These are phyloP conservation scores for Immersiella caudata DNA, from an alignment of 495 filamentous ascomycete genomes.

Conservation along the genomic window DNA sequence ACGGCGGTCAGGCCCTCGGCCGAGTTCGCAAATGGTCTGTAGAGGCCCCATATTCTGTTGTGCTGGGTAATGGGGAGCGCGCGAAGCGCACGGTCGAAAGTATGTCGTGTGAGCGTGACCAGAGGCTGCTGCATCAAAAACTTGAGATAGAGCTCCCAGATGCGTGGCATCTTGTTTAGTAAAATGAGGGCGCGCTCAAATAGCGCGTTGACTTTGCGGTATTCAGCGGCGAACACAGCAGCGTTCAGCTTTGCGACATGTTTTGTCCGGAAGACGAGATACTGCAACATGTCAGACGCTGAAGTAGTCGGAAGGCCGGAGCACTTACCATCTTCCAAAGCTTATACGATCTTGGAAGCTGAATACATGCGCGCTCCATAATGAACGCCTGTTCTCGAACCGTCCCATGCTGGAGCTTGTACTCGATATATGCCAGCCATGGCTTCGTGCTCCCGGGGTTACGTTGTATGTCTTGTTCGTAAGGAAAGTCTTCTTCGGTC, in stretches of 20 bases:
- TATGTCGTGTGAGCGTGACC: conserved; percentile 84
- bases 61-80: conserved; percentile 97
- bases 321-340: conserved; percentile 89
- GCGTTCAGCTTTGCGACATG: conserved; percentile 85
- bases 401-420: conserved; percentile 84
- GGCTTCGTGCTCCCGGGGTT: conserved; percentile 87
- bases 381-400: conserved; percentile 92
- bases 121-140: conserved; percentile 91
- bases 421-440: conserved; percentile 93
- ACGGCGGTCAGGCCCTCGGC: conserved; percentile 90
- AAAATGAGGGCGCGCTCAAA: conserved; percentile 94
- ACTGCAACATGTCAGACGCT: conserved; percentile 51
- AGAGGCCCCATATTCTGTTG: conserved; percentile 93
- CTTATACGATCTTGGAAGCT: conserved; percentile 94
- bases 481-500: conserved; percentile 87
- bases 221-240: conserved; percentile 78
- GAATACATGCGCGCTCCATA: conserved; percentile 86
- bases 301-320: not conserved
- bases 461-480: conserved; percentile 93
- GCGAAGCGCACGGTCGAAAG: conserved; percentile 92
- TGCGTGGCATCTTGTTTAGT: conserved; percentile 97
- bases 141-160: conserved; percentile 97
- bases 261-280: conserved; percentile 81
- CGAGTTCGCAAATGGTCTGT: conserved; percentile 89
- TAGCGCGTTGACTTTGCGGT: conserved; percentile 89